phyloP scores from a whole-genome alignment of 441 rosid species.

The Brassica hybrid region DNA sequence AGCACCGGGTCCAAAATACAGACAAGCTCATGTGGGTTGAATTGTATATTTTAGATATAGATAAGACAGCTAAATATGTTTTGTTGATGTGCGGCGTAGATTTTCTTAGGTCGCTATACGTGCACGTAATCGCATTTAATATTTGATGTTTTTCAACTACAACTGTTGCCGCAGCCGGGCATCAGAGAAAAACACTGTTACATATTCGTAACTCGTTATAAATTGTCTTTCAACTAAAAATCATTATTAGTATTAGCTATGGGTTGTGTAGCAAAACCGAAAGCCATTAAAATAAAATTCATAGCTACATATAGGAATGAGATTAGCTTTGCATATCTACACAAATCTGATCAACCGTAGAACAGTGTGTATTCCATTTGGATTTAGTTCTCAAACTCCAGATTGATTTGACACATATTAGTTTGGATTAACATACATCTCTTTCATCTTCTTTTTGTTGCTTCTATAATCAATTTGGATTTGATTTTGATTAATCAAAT shows the following conservation, averaged over 20 bases:
- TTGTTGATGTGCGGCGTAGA: conserved; percentile 37
- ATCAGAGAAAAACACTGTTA: conserved; percentile 28
- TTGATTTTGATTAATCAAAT: conserved; percentile 1
- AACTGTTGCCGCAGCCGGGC: conserved; percentile 21
- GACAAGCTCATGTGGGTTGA: conserved; percentile 36
- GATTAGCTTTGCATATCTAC: neutral
- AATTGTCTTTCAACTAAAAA: neutral
- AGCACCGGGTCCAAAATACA: conserved; percentile 30
- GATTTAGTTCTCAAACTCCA: no score
- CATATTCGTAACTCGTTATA: neutral
- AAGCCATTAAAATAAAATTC: neutral
- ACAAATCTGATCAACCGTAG: no score
- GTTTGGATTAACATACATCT: neutral
- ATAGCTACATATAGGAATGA: neutral
- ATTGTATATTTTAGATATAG: conserved; percentile 37
- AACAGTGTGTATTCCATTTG: neutral
- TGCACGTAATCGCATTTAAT: conserved; percentile 30
- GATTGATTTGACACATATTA: neutral
- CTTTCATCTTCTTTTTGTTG: neutral
- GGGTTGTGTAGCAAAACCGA: neutral
- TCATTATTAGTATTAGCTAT: no score
- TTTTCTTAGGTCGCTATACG: conserved; percentile 28
- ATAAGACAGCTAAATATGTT: conserved; percentile 8
- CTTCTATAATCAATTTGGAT: neutral
- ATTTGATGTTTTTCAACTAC: conserved; percentile 15